A percentile compares a stretch with the other conserved stretches of the same genome.
Conservation (phyloP, 75 land plant genomes). For the Pinus tabuliformis region DNA sequence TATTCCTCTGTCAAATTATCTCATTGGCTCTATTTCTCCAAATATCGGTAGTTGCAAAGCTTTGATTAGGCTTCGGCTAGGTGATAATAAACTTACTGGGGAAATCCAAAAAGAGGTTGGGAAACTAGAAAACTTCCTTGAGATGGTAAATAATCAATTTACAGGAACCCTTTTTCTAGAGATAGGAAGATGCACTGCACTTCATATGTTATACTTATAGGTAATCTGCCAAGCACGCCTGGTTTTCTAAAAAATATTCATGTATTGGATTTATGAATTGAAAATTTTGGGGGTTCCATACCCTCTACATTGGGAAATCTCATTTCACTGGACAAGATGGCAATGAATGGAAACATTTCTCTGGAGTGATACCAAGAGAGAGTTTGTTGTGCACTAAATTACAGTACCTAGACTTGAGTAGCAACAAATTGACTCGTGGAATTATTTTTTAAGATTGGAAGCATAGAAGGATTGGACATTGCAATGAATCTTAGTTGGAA, state of each 20-base stretch:
- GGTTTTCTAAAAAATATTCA: slow-evolving; percentile 30
- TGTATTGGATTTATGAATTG: slow-evolving; percentile 39
- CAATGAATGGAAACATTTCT: too few species aligned
- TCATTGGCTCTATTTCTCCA: slow-evolving; percentile 52
- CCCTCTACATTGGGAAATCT: too few species aligned
- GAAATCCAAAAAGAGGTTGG: slow-evolving; percentile 34
- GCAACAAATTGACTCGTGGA: too few species aligned
- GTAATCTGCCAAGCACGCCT: slow-evolving; percentile 37
- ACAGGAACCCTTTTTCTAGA: slow-evolving; percentile 25
- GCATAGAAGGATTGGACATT: too few species aligned
- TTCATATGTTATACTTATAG: slow-evolving; percentile 62
- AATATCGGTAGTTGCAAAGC: slow-evolving; percentile 50
- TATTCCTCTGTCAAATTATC: slow-evolving; percentile 48
- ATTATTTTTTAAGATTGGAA: too few species aligned
- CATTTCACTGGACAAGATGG: too few species aligned
- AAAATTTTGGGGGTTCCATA: too few species aligned
- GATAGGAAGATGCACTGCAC: slow-evolving; percentile 26
- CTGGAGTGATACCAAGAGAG: too few species aligned
- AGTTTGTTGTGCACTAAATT: too few species aligned
- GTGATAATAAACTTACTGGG: slow-evolving; percentile 32
- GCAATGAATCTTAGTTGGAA: too few species aligned
- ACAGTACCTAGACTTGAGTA: too few species aligned
- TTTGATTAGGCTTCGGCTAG: slow-evolving; percentile 44
- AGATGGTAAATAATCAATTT: slow-evolving; percentile 31
- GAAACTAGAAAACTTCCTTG: slow-evolving; percentile 28